Evolutionary conservation across 1,139 yeast genomes (phyloP).

Genomic region (Lodderomyces elongisporus): DNA sequence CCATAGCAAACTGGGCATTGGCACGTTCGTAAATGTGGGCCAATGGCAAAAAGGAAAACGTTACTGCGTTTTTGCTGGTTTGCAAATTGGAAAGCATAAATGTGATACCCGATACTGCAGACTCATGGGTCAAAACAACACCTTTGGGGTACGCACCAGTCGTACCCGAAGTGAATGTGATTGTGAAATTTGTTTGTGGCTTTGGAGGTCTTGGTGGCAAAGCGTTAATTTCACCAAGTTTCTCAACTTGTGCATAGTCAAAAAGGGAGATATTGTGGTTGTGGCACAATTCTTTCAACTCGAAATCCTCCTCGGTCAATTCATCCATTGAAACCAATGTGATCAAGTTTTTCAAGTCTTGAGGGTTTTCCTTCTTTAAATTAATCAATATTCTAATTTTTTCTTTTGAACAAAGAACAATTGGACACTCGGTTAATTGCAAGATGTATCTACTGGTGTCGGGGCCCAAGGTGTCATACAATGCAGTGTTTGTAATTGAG

Average conservation of each 20-base stretch:
- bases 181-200: conserved; percentile 54
- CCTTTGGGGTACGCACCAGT: conserved; percentile 71
- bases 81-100: conserved; percentile 18
- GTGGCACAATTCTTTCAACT: conserved; percentile 19
- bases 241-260: conserved; percentile 40
- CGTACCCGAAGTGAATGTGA: conserved; percentile 76
- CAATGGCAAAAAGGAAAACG: conserved; percentile 21
- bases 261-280: conserved; percentile 27
- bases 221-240: conserved; percentile 48
- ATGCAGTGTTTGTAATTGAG: conserved; percentile 35
- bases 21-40: conserved; percentile 65
- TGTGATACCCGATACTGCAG: conserved; percentile 47
- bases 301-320: conserved; percentile 21
- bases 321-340: conserved; percentile 39
- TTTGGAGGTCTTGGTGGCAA: conserved; percentile 45
- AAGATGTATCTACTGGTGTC: conserved; percentile 33
- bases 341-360: conserved; percentile 26
- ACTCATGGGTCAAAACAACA: conserved; percentile 55
- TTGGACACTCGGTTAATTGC: conserved; percentile 30
- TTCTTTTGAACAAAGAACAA: conserved; percentile 31
- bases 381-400: conserved; percentile 24
- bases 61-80: conserved; percentile 6
- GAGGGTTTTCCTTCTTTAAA: conserved; percentile 22
- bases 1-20: conserved; percentile 19
- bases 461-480: conserved; percentile 39